Percentiles rank a stretch among this genome's conserved stretches.
Conservation (phyloP, 2,329 filamentous ascomycete species). For the Tolypocladium album region DNA sequence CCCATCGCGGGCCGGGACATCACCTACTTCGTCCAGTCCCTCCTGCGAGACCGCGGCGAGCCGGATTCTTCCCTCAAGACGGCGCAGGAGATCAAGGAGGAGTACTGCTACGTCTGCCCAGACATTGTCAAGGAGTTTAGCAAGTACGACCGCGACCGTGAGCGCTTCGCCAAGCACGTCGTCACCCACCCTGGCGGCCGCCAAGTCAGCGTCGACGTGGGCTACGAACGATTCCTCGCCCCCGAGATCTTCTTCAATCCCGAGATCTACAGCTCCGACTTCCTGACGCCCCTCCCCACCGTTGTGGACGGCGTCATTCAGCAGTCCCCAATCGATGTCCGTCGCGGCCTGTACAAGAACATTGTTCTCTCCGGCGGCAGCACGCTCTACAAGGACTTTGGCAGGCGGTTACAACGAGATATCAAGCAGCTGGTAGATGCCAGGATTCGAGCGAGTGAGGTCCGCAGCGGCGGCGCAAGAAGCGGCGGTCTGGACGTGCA, state of each 20-base stretch:
- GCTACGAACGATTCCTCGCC: conserved; percentile 94
- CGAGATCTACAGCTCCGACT: conserved; percentile 98
- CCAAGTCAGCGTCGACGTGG: conserved; percentile 78
- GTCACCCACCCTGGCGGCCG: conserved; percentile 80
- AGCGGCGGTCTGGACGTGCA: conserved; percentile 93
- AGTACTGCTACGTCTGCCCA: conserved; percentile 96
- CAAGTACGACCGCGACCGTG: conserved; percentile 85
- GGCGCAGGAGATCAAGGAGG: conserved; percentile 95
- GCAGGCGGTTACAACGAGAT: conserved; percentile 87
- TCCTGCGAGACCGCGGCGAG: conserved; percentile 92
- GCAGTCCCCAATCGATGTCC: conserved; percentile 93
- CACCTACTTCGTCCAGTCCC: conserved; percentile 95
- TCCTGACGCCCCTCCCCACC: conserved; percentile 84
- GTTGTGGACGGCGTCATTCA: conserved; percentile 97
- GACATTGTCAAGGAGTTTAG: conserved; percentile 99
- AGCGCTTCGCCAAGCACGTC: conserved; percentile 81
- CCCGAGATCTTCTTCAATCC: conserved; percentile 99
- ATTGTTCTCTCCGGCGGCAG: conserved; percentile 96
- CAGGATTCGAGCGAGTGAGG: conserved; percentile 84
- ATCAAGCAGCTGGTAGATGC: conserved; percentile 94
- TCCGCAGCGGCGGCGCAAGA: conserved; percentile 80
- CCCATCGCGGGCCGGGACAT: conserved; percentile 97
- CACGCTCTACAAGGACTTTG: conserved; percentile 97
- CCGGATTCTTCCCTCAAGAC: conserved; percentile 95
- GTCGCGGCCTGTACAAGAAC: conserved; percentile 97